A percentile compares a stretch with the other conserved stretches of the same genome.
Evolutionary conservation across 2,329 filamentous ascomycete genomes (phyloP).

Genomic region (Ascochyta viciae-villosae): DNA sequence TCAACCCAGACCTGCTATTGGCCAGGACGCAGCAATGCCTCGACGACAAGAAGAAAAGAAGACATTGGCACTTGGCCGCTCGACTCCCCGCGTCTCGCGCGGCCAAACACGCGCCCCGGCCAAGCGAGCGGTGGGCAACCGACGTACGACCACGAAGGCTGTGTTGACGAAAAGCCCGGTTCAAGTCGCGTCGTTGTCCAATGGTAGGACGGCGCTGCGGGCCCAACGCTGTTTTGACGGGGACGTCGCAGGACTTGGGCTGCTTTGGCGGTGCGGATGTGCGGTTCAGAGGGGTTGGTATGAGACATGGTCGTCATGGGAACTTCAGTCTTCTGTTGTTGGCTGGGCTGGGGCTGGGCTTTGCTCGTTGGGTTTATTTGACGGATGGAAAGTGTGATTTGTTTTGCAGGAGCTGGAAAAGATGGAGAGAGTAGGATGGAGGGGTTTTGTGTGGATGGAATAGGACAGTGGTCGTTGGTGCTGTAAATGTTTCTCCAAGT

Average conservation of each 20-base stretch:
- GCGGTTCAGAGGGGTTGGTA: background rate
- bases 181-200: background rate
- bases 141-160: background rate
- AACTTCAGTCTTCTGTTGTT: background rate
- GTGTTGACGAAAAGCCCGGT: background rate
- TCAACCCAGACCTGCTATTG: background rate
- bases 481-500: too few relatives aligned
- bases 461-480: too few relatives aligned
- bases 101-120: background rate
- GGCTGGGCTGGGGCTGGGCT: background rate
- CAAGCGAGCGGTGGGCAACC: background rate
- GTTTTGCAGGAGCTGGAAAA: too few relatives aligned
- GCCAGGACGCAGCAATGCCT: background rate
- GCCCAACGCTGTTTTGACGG: background rate
- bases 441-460: too few relatives aligned
- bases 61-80: slow-evolving; percentile 4
- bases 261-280: background rate
- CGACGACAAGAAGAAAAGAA: background rate
- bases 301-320: background rate
- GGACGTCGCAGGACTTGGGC: background rate
- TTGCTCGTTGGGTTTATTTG: too few relatives aligned
- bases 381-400: too few relatives aligned
- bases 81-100: background rate
- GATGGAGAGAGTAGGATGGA: too few relatives aligned
- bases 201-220: background rate